Conservation (phyloP, 2,329 filamentous ascomycete genomes). For the Diaporthe ilicicola region DNA sequence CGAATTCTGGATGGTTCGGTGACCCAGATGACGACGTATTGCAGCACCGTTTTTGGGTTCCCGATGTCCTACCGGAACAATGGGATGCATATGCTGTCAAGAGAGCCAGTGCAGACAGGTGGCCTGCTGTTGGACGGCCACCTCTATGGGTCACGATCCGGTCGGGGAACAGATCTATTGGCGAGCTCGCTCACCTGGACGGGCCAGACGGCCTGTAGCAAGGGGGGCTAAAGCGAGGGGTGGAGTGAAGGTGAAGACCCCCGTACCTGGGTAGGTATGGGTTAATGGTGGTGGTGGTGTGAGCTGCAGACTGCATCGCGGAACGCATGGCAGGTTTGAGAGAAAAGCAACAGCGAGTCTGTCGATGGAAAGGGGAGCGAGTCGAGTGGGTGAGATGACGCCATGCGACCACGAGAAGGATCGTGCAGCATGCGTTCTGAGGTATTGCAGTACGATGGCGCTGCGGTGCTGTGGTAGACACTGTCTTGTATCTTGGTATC, state of each 20-base stretch:
- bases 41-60: not conserved
- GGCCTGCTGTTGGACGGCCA: not conserved
- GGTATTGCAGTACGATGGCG: not conserved
- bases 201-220: not conserved
- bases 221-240: not conserved
- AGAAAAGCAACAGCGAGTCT: not conserved
- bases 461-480: not conserved
- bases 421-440: not conserved
- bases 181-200: not conserved
- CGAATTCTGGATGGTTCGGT: not conserved
- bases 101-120: not conserved
- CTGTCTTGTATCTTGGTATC: not conserved
- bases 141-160: not conserved
- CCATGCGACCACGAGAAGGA: conserved; percentile 5
- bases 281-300: not conserved
- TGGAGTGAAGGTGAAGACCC: not conserved
- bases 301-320: not conserved
- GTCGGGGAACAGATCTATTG: not conserved
- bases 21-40: not conserved
- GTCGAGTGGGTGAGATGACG: conserved; percentile 14
- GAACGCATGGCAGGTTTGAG: not conserved
- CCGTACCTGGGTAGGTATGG: not conserved
- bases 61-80: not conserved
- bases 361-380: not conserved
- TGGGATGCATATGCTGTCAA: not conserved